Conservation (phyloP, 2,329 filamentous ascomycete genomes). For the Neopestalotiopsis sp. region DNA sequence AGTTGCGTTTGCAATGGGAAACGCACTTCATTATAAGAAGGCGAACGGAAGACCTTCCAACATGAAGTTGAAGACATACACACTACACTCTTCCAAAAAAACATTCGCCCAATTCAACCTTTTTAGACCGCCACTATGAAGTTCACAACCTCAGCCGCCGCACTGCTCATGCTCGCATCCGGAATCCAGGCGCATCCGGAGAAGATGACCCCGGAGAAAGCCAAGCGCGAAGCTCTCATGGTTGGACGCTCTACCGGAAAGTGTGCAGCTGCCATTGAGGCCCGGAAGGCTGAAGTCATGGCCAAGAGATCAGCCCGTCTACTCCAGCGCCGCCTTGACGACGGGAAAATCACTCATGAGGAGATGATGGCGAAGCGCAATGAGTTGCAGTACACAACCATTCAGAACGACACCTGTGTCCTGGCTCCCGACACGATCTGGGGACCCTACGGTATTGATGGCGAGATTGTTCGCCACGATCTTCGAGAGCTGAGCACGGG, state of each 20-base stretch:
- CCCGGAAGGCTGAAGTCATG: conserved; percentile 3
- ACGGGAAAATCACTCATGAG: background rate
- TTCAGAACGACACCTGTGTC: conserved; percentile 17
- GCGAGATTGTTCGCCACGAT: conserved; percentile 17
- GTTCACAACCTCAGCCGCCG: background rate
- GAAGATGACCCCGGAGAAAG: conserved; percentile 15
- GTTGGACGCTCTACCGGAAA: conserved; percentile 14
- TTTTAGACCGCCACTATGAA: background rate
- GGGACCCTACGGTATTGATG: conserved; percentile 16
- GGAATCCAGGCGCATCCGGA: conserved; percentile 10
- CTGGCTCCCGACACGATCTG: conserved; percentile 14
- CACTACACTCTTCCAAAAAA: background rate
- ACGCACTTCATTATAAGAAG: background rate
- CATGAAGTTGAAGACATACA: background rate
- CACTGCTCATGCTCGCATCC: background rate
- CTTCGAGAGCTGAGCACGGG: conserved; percentile 8
- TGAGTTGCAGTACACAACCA: conserved; percentile 15
- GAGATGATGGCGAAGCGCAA: conserved; percentile 4
- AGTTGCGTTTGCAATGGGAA: background rate
- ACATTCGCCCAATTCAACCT: background rate
- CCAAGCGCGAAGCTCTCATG: conserved; percentile 18
- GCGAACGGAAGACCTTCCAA: background rate
- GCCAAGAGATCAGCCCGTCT: conserved; percentile 10
- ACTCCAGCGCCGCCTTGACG: background rate
- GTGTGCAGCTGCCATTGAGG: conserved; percentile 16